Base-by-base conservation (phyloP, 2,329 filamentous ascomycete genomes). In the Colletotrichum karsti region DNA sequence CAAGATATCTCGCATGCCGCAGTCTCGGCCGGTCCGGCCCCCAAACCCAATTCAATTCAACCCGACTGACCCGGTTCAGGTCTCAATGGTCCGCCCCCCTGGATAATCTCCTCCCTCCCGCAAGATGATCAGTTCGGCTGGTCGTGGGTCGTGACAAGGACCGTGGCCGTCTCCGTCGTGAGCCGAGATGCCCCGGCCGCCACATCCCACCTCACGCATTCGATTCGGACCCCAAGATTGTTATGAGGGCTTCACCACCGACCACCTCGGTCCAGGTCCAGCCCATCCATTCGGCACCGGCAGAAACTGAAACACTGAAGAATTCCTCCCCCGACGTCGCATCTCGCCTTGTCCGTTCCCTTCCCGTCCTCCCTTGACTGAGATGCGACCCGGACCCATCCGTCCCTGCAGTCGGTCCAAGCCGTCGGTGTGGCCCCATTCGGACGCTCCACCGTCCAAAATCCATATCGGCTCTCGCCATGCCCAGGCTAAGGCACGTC, bases 271-370 rank as follows among this genome's bases (percentile, higher is more conserved):
- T n/a, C n/a, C n/a, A n/a, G n/a, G n/a, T n/a, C n/a, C n/a, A n/a
- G n/a, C n/a, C 33, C 51, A 41, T 55, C 51, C 24, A 44, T 20
- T 20, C 22, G 33, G 35, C 20, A 18, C 26, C 24, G 24, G 41
- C 41, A 57, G 60, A 48, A 63, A 54, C 54, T 67, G 64, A 67
- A 64, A 67, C 64, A 67, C 60, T 67, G 60, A 67, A 67, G 64
- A 67, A 67, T 41, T 64, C 37, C 53, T 54, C 39, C 53, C 44
- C 53, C 59, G 15, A 35, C 28, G 53, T 58, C 60, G 18, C 53
- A 54, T 64, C 44, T 64, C 64, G 53, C 60, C 44, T 20, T 55
- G 39, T 30, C 63, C 63, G 63, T 66, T 28, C 39, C 42, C 63
- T 46, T 61, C 44, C 35, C 39, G 46, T 54, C 37, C 41, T 67